A percentile compares a stretch with the other conserved stretches of the same genome.
These are phyloP conservation scores for Xylaria cubensis DNA, from an alignment of 495 filamentous ascomycete species.

Conservation along the genomic window DNA sequence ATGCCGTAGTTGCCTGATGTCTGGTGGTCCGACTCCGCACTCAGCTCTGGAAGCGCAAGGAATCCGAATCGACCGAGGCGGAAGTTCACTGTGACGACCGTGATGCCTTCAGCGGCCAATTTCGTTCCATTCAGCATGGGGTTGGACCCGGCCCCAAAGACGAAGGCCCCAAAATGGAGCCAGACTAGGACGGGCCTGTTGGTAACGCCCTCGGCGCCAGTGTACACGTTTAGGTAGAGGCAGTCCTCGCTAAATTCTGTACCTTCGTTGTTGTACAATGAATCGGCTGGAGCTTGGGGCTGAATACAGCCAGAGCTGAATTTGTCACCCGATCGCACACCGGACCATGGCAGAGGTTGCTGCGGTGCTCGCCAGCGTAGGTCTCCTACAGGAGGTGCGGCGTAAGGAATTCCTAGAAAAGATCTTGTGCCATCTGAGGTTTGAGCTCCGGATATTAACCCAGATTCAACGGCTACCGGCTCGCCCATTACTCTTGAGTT, in stretches of 20 bases:
- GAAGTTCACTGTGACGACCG: slow-evolving; percentile 57
- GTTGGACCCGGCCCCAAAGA: slow-evolving; percentile 25
- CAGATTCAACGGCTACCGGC: slow-evolving; percentile 7
- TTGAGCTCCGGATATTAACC: slow-evolving; percentile 16
- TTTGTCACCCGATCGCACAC: neutral
- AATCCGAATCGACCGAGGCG: slow-evolving; percentile 66
- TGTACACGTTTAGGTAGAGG: slow-evolving; percentile 27
- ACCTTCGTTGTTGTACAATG: slow-evolving; percentile 46
- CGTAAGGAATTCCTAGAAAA: slow-evolving; percentile 69
- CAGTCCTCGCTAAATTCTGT: slow-evolving; percentile 45
- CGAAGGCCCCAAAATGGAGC: slow-evolving; percentile 45
- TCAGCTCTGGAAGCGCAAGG: slow-evolving; percentile 40
- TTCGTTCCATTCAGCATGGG: slow-evolving; percentile 24
- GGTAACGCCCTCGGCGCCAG: slow-evolving; percentile 20
- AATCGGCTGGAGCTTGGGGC: neutral
- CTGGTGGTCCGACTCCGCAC: slow-evolving; percentile 12
- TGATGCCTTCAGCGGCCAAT: slow-evolving; percentile 22
- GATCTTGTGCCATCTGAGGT: slow-evolving; percentile 15
- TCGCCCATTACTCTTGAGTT: neutral
- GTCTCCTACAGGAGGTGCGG: slow-evolving; percentile 60
- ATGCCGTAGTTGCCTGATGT: slow-evolving; percentile 50
- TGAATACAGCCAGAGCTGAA: slow-evolving; percentile 1
- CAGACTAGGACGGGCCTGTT: slow-evolving; percentile 31
- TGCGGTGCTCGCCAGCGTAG: slow-evolving; percentile 56
- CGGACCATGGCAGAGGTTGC: neutral